Evolutionary conservation across 148 eudicot genomes (phyloP).

Genomic region (Polygonum aviculare): DNA sequence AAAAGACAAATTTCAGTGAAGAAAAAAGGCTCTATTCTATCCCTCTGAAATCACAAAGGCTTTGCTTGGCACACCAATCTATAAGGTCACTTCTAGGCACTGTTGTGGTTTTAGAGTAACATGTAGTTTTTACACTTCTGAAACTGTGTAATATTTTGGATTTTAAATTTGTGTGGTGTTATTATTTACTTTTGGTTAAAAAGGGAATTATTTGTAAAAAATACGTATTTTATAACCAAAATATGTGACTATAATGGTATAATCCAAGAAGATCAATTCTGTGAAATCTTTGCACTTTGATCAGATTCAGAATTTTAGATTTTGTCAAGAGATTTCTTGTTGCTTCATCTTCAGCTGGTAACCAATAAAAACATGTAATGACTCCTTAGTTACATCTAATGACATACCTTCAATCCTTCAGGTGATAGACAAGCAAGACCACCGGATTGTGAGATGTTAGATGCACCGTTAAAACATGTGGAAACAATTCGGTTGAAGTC

Average conservation of each 20-base stretch:
- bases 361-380: background rate
- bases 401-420: constrained; percentile 63
- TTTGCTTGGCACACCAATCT: no score
- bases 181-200: no score
- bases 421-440: constrained; percentile 78
- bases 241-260: no score
- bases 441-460: constrained; percentile 90
- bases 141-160: no score
- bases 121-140: no score
- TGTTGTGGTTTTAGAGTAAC: no score
- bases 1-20: constrained; percentile 3
- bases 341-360: background rate
- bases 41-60: background rate
- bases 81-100: no score
- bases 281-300: background rate
- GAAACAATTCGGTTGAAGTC: constrained; percentile 86
- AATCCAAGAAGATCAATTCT: background rate
- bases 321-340: background rate
- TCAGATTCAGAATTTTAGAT: background rate
- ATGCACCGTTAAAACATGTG: constrained; percentile 91
- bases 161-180: no score
- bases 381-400: background rate
- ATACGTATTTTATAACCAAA: no score
- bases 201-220: no score
- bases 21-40: background rate